Evolutionary conservation across 768 basidiomycete genomes (phyloP).

Genomic region (Suillus discolor): DNA sequence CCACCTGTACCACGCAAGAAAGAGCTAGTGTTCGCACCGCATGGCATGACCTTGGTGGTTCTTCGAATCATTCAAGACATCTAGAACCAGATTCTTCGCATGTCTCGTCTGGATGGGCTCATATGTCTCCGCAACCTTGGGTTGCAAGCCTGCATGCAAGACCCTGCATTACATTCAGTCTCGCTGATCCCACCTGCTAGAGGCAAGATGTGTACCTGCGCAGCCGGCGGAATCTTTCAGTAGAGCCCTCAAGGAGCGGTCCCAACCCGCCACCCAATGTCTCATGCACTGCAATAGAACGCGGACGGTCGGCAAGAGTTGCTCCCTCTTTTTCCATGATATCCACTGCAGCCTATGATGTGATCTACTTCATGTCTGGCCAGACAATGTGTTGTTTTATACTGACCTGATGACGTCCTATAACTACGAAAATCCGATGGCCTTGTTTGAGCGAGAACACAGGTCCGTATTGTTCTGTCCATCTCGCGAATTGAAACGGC

Average conservation of each 20-base stretch:
- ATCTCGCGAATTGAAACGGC: slow-evolving; percentile 46
- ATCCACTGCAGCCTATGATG: slow-evolving; percentile 41
- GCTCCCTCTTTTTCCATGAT: slow-evolving; percentile 43
- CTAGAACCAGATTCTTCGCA: neutral
- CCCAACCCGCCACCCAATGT: slow-evolving; percentile 37
- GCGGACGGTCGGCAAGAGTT: slow-evolving; percentile 37
- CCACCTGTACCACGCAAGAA: neutral
- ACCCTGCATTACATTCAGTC: neutral
- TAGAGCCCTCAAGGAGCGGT: slow-evolving; percentile 24
- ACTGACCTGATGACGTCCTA: slow-evolving; percentile 25
- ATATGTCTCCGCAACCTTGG: neutral
- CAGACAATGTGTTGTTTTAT: neutral
- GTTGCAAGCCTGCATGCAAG: neutral
- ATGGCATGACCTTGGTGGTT: neutral
- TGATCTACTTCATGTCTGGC: neutral
- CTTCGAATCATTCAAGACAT: neutral
- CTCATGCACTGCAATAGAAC: slow-evolving; percentile 37
- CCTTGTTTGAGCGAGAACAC: slow-evolving; percentile 59
- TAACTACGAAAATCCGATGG: slow-evolving; percentile 15
- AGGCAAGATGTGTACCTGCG: neutral
- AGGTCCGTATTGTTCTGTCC: slow-evolving; percentile 62
- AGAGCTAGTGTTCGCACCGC: neutral
- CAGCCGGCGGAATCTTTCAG: slow-evolving; percentile 33
- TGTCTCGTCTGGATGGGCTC: neutral
- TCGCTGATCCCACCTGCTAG: neutral